Evolutionary conservation across 2,329 filamentous ascomycete species (phyloP).

Genomic region (Fusarium miscanthi): DNA sequence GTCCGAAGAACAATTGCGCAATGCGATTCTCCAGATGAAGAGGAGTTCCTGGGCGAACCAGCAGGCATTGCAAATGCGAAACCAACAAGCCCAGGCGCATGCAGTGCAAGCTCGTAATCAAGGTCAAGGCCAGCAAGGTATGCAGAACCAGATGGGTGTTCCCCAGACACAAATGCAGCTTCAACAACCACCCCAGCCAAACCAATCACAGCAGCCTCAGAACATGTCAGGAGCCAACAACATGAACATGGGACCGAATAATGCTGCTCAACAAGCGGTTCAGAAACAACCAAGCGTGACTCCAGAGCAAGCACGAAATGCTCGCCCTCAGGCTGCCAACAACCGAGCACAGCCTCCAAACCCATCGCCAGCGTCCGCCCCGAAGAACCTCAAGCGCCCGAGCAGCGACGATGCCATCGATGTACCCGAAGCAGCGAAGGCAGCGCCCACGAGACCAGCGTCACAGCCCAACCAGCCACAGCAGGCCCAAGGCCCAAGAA

Average conservation of each 20-base stretch:
- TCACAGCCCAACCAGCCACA: constrained; percentile 43
- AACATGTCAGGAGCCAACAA: constrained; percentile 53
- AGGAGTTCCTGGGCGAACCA: constrained; percentile 47
- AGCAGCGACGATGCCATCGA: constrained; percentile 59
- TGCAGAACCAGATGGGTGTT: constrained; percentile 54
- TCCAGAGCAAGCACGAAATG: constrained; percentile 42
- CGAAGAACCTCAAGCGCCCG: constrained; percentile 63
- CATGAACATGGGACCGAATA: constrained; percentile 56
- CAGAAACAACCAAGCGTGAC: constrained; percentile 47
- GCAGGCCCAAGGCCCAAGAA: constrained; percentile 33
- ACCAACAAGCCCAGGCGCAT: constrained; percentile 48
- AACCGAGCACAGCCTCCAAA: constrained; percentile 52
- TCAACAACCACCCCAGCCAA: constrained; percentile 62
- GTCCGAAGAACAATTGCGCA: constrained; percentile 50
- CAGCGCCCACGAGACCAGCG: constrained; percentile 35
- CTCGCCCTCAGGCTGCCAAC: constrained; percentile 45
- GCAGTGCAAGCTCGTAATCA: constrained; percentile 49
- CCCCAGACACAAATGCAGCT: constrained; percentile 65
- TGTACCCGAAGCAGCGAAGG: constrained; percentile 33
- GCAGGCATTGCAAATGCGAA: constrained; percentile 46
- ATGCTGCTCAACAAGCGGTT: constrained; percentile 44
- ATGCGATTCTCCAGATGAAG: constrained; percentile 50
- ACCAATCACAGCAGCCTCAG: constrained; percentile 52
- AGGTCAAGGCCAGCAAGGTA: constrained; percentile 47
- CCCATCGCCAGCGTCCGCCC: constrained; percentile 52